These are phyloP conservation scores for Pseudofabraea citricarpa DNA, from an alignment of 2,329 filamentous ascomycete species.

Conservation along the genomic window DNA sequence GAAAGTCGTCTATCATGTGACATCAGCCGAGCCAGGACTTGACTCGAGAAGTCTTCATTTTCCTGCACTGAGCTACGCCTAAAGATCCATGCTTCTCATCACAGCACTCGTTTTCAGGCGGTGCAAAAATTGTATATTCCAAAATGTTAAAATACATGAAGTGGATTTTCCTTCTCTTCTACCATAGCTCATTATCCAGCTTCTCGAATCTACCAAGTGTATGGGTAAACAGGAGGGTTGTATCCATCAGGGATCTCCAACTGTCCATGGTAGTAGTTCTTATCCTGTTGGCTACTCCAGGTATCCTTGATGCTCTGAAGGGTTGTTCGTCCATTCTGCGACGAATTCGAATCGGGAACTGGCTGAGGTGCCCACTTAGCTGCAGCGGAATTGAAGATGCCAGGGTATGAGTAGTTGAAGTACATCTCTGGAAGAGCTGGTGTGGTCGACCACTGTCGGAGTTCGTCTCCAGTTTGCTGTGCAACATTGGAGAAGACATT, in stretches of 20 bases:
- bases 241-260: conserved; percentile 26
- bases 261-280: conserved; percentile 24
- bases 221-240: conserved; percentile 17
- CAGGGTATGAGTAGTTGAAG: conserved; percentile 41
- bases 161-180: too few relatives aligned
- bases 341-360: conserved; percentile 26
- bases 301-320: conserved; percentile 21
- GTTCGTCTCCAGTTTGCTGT: conserved; percentile 51
- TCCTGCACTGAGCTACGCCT: too few relatives aligned
- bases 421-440: conserved; percentile 30
- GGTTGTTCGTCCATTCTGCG: conserved; percentile 23
- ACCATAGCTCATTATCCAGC: too few relatives aligned
- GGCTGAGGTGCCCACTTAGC: conserved; percentile 28
- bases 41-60: too few relatives aligned
- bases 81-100: too few relatives aligned
- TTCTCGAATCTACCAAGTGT: too few relatives aligned
- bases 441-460: conserved; percentile 21
- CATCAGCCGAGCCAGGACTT: too few relatives aligned
- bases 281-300: conserved; percentile 20
- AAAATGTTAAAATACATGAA: too few relatives aligned
- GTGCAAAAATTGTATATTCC: too few relatives aligned
- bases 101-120: too few relatives aligned
- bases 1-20: too few relatives aligned
- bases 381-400: conserved; percentile 28
- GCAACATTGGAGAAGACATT: conserved; percentile 64